Evolutionary conservation across 768 basidiomycete species (phyloP).

Genomic region (Pleurotus citrinopileatus): DNA sequence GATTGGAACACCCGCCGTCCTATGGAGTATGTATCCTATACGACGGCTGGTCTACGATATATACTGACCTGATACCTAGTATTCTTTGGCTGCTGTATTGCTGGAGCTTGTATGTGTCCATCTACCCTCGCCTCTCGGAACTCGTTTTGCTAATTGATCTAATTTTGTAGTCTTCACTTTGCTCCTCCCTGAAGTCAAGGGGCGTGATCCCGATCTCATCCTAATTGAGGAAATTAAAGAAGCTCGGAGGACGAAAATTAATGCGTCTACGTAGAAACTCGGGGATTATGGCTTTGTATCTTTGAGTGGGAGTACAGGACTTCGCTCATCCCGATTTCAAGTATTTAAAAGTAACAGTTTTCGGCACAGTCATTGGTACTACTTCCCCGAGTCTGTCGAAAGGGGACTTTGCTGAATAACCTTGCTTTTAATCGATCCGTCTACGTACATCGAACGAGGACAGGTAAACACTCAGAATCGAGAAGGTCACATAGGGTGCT

Average conservation of each 20-base stretch:
- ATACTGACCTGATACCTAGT: conserved; percentile 27
- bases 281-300: too few relatives aligned
- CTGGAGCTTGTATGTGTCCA: conserved; percentile 32
- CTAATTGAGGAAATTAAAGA: conserved; percentile 22
- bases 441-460: too few relatives aligned
- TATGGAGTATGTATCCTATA: conserved; percentile 51
- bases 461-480: too few relatives aligned
- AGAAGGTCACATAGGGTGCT: too few relatives aligned
- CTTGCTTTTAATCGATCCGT: too few relatives aligned
- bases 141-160: background rate
- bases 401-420: too few relatives aligned
- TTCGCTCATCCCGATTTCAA: too few relatives aligned
- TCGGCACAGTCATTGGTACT: too few relatives aligned
- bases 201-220: conserved; percentile 48
- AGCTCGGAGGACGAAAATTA: background rate
- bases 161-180: conserved; percentile 25
- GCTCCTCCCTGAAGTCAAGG: conserved; percentile 49
- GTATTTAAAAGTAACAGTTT: too few relatives aligned
- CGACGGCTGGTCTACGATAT: background rate
- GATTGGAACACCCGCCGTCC: conserved; percentile 51
- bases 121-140: background rate
- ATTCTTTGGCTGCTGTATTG: conserved; percentile 48
- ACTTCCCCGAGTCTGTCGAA: too few relatives aligned
- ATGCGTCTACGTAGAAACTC: background rate
- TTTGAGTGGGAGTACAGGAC: too few relatives aligned